Evolutionary conservation across 2,329 filamentous ascomycete species (phyloP).

Genomic region (Chrysosporium queenslandicum): DNA sequence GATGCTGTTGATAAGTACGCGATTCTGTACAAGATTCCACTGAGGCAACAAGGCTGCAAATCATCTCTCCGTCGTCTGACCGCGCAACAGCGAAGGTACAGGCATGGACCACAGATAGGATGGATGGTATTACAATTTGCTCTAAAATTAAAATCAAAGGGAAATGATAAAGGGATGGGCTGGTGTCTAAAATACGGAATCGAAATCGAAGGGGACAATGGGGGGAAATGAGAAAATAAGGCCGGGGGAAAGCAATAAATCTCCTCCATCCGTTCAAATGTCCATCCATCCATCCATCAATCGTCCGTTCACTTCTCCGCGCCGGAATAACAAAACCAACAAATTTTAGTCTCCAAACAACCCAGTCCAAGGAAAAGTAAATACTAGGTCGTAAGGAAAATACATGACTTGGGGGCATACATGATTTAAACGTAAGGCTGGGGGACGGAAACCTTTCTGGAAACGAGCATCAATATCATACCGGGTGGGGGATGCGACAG

Average conservation of each 20-base stretch:
- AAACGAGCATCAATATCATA: constrained; percentile 16
- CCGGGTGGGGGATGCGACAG: constrained; percentile 5
- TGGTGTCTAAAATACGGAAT: constrained; percentile 4
- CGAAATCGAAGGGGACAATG: background rate
- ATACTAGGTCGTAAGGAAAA: constrained; percentile 17
- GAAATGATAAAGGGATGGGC: constrained; percentile 13
- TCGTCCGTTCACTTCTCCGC: constrained; percentile 1
- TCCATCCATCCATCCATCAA: background rate
- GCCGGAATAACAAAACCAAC: constrained; percentile 8
- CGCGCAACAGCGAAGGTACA: background rate
- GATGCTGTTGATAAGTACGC: too few species aligned
- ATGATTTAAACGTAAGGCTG: constrained; percentile 28
- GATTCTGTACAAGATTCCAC: too few species aligned
- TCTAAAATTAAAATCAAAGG: constrained; percentile 4
- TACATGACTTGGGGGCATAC: constrained; percentile 38
- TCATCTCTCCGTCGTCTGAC: background rate
- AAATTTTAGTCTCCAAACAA: constrained; percentile 9
- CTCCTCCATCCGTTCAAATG: constrained; percentile 7
- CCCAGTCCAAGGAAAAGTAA: constrained; percentile 10
- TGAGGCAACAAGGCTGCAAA: too few species aligned
- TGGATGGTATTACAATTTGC: constrained; percentile 21
- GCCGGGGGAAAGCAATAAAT: background rate
- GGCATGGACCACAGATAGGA: constrained; percentile 17
- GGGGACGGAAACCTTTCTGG: constrained; percentile 17
- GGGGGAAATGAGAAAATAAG: background rate